These are phyloP conservation scores for Russula dissimulans DNA, from an alignment of 768 basidiomycete genomes.

Conservation along the genomic window DNA sequence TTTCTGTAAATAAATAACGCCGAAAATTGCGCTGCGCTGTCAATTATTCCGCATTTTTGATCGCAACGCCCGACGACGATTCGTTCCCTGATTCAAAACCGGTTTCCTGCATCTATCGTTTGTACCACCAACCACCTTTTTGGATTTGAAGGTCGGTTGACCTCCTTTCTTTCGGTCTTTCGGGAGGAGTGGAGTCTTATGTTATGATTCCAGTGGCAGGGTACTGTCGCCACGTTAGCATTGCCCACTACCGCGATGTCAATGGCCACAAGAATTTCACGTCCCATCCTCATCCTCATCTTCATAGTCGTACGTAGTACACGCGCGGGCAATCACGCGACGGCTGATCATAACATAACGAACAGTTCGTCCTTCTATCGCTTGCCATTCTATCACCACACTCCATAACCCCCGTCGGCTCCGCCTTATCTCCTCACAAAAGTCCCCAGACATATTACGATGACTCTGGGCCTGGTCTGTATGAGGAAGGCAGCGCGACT, in stretches of 20 bases:
- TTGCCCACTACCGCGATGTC: not conserved
- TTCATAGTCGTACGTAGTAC: not conserved
- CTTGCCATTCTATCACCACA: not conserved
- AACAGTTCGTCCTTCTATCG: not conserved
- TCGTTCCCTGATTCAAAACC: too few relatives aligned
- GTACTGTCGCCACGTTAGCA: too few relatives aligned
- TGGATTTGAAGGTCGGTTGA: too few relatives aligned
- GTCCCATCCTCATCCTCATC: not conserved
- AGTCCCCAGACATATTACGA: not conserved
- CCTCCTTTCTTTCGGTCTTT: too few relatives aligned
- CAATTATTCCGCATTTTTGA: too few relatives aligned
- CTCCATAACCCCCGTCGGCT: not conserved
- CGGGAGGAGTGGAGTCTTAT: too few relatives aligned
- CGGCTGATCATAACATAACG: not conserved
- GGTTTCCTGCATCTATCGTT: too few relatives aligned
- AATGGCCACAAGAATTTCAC: not conserved
- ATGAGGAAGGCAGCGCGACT: not conserved
- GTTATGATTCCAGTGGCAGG: too few relatives aligned
- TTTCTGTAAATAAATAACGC: too few relatives aligned
- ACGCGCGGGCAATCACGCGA: not conserved
- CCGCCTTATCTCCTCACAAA: not conserved
- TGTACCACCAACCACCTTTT: too few relatives aligned
- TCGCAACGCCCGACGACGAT: too few relatives aligned
- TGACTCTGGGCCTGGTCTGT: not conserved
- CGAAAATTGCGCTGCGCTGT: too few relatives aligned